A percentile compares a stretch with the other conserved stretches of the same genome.
Evolutionary conservation across 176 grass and related monocot genomes (phyloP).

Genomic region (Eremochloa ophiuroides): DNA sequence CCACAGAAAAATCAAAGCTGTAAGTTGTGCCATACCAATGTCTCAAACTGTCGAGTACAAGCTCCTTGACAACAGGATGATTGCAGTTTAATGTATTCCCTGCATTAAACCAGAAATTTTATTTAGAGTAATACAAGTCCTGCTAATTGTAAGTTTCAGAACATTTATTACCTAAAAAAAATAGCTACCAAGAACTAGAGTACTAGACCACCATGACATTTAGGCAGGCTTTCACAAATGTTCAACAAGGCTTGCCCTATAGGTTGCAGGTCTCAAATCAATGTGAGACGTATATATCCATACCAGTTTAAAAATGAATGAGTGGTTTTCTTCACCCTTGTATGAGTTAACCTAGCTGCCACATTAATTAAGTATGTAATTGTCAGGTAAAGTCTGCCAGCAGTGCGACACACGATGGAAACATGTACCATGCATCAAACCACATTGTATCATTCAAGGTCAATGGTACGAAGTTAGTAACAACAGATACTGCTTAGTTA

Average conservation of each 20-base stretch:
- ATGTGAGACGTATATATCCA: not conserved
- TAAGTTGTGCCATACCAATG: constrained; percentile 64
- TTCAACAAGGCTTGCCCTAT: constrained; percentile 2
- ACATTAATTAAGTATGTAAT: not conserved
- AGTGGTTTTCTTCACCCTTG: not conserved
- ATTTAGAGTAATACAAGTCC: constrained; percentile 1
- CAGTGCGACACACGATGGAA: not conserved
- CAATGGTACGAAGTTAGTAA: not conserved
- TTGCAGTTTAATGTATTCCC: constrained; percentile 99
- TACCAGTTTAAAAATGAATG: constrained; percentile 14
- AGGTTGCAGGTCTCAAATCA: not conserved
- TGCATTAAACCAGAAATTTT: constrained; percentile 29
- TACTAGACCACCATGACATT: not conserved
- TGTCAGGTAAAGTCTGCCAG: not conserved
- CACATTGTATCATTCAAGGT: constrained; percentile 12
- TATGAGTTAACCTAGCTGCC: constrained; percentile 3
- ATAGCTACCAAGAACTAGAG: not conserved
- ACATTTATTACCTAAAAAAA: not conserved
- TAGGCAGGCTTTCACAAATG: constrained; percentile 4
- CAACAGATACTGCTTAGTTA: not conserved
- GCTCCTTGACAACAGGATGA: constrained; percentile 94
- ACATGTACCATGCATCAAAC: not conserved
- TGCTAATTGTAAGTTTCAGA: not conserved
- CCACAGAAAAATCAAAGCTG: constrained; percentile 16
- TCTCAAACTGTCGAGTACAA: constrained; percentile 92